phyloP scores from a whole-genome alignment of 371 early-diverging fungal species.

The Mucor racemosus region DNA sequence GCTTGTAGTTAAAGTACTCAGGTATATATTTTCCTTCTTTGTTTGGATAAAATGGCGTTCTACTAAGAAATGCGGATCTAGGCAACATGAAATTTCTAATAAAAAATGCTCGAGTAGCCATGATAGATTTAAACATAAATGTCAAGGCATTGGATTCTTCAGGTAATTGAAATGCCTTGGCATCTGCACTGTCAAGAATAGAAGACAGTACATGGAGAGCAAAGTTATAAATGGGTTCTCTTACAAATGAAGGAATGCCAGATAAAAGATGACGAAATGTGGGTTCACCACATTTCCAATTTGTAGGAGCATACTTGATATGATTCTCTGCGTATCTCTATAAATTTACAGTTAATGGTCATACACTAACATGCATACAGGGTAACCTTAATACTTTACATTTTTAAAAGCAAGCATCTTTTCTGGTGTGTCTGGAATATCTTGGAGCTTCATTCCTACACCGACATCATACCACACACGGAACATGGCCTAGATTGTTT shows the following conservation, averaged over 20 bases:
- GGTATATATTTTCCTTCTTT: constrained; percentile 22
- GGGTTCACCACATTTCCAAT: constrained; percentile 23
- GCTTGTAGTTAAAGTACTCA: constrained; percentile 14
- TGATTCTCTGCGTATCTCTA: constrained; percentile 18
- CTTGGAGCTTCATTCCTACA: constrained; percentile 41
- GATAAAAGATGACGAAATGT: constrained; percentile 8
- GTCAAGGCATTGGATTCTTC: constrained; percentile 26
- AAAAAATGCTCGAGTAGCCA: constrained; percentile 11
- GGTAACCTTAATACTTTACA: constrained; percentile 7
- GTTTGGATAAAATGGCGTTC: constrained; percentile 23
- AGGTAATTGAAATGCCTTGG: constrained; percentile 34
- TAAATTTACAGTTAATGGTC: not conserved
- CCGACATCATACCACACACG: constrained; percentile 43
- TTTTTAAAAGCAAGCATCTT: constrained; percentile 35
- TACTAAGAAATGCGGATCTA: constrained; percentile 9
- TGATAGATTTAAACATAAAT: not conserved
- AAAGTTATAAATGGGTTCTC: constrained; percentile 7
- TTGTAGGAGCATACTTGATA: constrained; percentile 12
- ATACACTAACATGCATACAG: not conserved
- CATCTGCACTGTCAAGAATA: not conserved
- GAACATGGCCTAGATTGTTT: constrained; percentile 22
- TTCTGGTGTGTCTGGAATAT: constrained; percentile 46
- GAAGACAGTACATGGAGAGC: constrained; percentile 6
- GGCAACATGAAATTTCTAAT: constrained; percentile 20
- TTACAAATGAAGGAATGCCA: constrained; percentile 6